Base-by-base conservation (phyloP, 2,329 filamentous ascomycete species). In the Plenodomus lindquistii region DNA sequence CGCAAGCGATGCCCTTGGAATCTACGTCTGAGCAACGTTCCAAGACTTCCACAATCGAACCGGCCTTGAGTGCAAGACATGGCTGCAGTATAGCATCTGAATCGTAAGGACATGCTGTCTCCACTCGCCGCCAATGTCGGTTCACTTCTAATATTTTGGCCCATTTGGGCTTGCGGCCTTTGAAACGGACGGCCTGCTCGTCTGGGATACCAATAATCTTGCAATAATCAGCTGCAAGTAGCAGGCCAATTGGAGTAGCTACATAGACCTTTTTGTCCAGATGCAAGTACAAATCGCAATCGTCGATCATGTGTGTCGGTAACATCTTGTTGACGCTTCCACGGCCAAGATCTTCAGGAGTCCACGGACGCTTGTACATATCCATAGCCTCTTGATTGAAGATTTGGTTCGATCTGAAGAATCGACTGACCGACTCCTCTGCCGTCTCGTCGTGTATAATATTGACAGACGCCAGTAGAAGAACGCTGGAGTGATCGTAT, bases 241-340 rank as follows among this genome's bases (percentile, higher is more conserved):
- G 29, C 4, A 63, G 44, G 10, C 61, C 59, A 3, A 19, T 41
- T 15, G 62, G 56, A 1, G 55, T 55, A 15, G 52, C 57, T 9
- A 65, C 49, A 18, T 60, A 40, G 10, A 65, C 27, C 19, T 57
- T 51, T 5, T 27, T 24, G 11, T 49, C 40, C 29, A 50, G n/a
- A 8, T 35, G 27, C 3, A 60, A 40, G 27, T 63, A 64, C 1
- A 64, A 37, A 24, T 63, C 61, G 19, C 55, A 40, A 19, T 62
- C 50, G 15, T 46, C 35, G 5, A 64, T 40, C 8, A 54, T 35
- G 7, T 37, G 47, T 20, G 41, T 24, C 2, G 50, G 42, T 2
- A 41, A 50, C 9, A 7, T 42, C 21, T 37, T 45, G 21, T 21
- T 29, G 2, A 34, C 37, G 1, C 41, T 36, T 0, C 17, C 39